These are phyloP conservation scores for Juglanconis sp. DNA, from an alignment of 2,329 filamentous ascomycete genomes.

Conservation along the genomic window DNA sequence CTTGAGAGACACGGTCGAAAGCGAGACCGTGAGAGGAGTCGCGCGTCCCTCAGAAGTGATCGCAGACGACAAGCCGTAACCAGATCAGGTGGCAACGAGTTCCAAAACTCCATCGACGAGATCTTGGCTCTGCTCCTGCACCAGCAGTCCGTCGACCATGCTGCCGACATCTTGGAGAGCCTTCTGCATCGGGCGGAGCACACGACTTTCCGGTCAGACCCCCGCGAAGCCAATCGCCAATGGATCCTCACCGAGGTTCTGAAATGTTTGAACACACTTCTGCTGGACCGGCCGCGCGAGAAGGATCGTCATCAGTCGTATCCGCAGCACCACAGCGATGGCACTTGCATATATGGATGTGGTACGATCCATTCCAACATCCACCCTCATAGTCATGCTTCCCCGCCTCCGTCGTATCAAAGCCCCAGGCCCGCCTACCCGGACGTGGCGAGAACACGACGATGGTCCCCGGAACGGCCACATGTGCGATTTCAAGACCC, in stretches of 20 bases:
- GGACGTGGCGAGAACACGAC: neutral
- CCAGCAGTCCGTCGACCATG: neutral
- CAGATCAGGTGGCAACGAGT: neutral
- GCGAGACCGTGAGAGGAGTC: neutral
- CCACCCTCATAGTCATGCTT: neutral
- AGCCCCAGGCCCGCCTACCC: neutral
- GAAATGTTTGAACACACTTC: neutral
- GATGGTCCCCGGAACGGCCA: neutral
- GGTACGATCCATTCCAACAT: neutral
- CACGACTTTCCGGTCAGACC: neutral
- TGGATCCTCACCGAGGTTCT: constrained; percentile 5
- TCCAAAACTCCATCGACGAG: neutral
- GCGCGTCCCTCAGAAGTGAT: neutral
- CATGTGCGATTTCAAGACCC: neutral
- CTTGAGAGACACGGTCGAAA: neutral
- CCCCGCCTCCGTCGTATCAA: neutral
- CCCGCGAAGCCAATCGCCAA: neutral
- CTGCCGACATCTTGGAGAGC: neutral
- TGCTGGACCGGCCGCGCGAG: neutral
- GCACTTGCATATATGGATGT: neutral
- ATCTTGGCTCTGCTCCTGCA: neutral
- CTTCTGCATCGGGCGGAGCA: neutral
- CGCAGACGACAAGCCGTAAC: neutral
- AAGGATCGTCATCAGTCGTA: neutral
- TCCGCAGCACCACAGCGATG: neutral